Base-by-base conservation (phyloP, 331 rosid species). In the Telfairia occidentalis region DNA sequence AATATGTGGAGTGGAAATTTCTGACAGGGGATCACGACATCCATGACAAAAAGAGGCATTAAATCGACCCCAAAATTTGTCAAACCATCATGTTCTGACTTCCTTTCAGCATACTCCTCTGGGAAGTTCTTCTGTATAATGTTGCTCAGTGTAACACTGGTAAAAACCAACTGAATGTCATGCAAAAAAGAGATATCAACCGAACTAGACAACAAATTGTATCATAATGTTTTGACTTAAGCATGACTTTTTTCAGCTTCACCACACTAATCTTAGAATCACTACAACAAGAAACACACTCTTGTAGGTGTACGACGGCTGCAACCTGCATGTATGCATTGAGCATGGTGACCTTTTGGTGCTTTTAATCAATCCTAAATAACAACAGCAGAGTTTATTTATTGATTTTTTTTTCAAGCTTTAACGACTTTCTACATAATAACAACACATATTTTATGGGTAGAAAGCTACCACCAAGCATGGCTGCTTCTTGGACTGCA, bases 1-100 rank as follows among this genome's bases (percentile, higher is more conserved):
- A 95, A 95, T 84, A 95, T 95, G 86, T 95, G 78, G 71, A 95
- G 92, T 5, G 96, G 93, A 69, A 95, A 87, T 82, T 85, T 95
- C 83, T 95, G 99, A 86, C 96, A 89, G 13, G 99, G 99, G 54
- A 95, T 83, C 79, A 90, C 96, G 64, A 89, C 97, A 83, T 95
- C 99, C 99, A 95, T 95, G 83, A 95, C 99, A 89, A 95, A 95
- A 59, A 95, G 99, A 76, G 99, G 99, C 75, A 95, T 81, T 83
- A 89, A 83, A 84, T 95, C 97, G 46, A 83, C 90, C 61, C 93
- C 96, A 64, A 73, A 52, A 70, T 82, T 88, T 67, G 83, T 84
- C 87, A 88, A 81, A 79, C 82, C 85, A 21, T 89, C 93, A 71
- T 88, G 82, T 80, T 95, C 99, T 82, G 84, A 82, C 85, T 84